A percentile compares a stretch with the other conserved stretches of the same genome.
Evolutionary conservation across 2,329 filamentous ascomycete species (phyloP).

Genomic region (Zasmidium citrigriseum): DNA sequence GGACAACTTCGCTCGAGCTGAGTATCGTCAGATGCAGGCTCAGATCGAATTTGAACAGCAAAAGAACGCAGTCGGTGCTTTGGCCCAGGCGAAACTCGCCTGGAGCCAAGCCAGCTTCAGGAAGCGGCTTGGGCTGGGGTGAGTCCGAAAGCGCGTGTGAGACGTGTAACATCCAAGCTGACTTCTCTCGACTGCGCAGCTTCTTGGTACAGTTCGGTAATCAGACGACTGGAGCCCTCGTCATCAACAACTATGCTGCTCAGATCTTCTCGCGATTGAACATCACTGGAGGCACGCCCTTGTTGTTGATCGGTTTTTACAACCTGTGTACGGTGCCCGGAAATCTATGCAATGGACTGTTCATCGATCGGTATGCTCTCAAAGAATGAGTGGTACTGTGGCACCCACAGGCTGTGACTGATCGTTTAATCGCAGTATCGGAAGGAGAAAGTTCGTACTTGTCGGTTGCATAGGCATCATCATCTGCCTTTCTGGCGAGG

Average conservation of each 20-base stretch:
- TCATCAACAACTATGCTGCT: conserved; percentile 9
- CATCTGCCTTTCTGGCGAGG: conserved; percentile 7
- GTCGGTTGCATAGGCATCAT: conserved; percentile 10
- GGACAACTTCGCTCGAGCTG: conserved; percentile 3
- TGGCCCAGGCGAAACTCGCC: background rate
- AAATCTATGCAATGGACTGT: conserved; percentile 4
- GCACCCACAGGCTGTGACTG: background rate
- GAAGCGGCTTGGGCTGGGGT: conserved; percentile 4
- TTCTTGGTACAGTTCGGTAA: background rate
- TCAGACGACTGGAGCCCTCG: background rate
- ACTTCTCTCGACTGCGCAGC: background rate
- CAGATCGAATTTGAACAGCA: conserved; percentile 4
- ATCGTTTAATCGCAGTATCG: no score
- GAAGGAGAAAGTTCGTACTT: conserved; percentile 11
- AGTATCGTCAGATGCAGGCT: conserved; percentile 8
- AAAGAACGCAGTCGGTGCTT: background rate
- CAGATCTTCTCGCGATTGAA: conserved; percentile 3
- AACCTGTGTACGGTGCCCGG: conserved; percentile 1
- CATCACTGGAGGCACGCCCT: conserved; percentile 5
- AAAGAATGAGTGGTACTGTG: no score
- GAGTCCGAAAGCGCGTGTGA: background rate
- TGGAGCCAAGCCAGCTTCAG: conserved; percentile 3
- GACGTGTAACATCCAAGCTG: background rate
- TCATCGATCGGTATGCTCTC: conserved; percentile 5
- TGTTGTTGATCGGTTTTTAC: conserved; percentile 4